A percentile compares a stretch with the other conserved stretches of the same genome.
Evolutionary conservation across 1,139 yeast genomes (phyloP).

Genomic region (Suhomyces bolitotheri): DNA sequence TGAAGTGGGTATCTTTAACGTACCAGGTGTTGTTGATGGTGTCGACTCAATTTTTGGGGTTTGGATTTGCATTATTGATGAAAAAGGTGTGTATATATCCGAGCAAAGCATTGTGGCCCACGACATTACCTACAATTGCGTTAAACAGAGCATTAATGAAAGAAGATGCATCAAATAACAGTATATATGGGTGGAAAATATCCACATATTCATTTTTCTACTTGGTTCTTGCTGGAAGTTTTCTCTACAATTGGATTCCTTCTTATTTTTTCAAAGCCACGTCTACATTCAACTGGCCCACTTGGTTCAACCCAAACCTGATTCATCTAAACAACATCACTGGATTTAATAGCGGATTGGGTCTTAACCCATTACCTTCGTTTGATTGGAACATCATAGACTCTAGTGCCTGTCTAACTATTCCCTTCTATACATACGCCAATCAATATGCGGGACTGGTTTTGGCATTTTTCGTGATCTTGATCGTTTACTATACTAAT

Average conservation of each 20-base stretch:
- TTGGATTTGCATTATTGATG: constrained; percentile 50
- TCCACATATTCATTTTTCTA: constrained; percentile 44
- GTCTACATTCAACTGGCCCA: constrained; percentile 50
- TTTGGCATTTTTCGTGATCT: constrained; percentile 40
- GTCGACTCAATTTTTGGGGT: constrained; percentile 48
- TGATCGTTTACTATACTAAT: constrained; percentile 53
- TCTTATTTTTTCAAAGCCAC: constrained; percentile 42
- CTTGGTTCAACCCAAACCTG: constrained; percentile 46
- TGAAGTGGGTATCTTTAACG: constrained; percentile 44
- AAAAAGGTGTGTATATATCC: constrained; percentile 47
- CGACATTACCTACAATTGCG: constrained; percentile 47
- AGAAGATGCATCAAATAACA: constrained; percentile 26
- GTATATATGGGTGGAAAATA: constrained; percentile 43
- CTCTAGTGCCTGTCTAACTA: constrained; percentile 42
- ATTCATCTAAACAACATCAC: constrained; percentile 41
- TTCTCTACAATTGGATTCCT: constrained; percentile 47
- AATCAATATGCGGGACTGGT: constrained; percentile 46
- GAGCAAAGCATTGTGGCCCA: constrained; percentile 48
- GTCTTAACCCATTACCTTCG: constrained; percentile 45
- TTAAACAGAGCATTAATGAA: constrained; percentile 44
- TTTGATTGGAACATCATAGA: constrained; percentile 49
- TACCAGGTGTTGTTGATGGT: constrained; percentile 41
- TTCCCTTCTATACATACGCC: constrained; percentile 45
- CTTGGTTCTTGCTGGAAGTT: constrained; percentile 33
- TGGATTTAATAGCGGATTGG: constrained; percentile 42